These are phyloP conservation scores for Cetraspora pellucida DNA, from an alignment of 192 early-diverging fungal genomes.

Conservation along the genomic window DNA sequence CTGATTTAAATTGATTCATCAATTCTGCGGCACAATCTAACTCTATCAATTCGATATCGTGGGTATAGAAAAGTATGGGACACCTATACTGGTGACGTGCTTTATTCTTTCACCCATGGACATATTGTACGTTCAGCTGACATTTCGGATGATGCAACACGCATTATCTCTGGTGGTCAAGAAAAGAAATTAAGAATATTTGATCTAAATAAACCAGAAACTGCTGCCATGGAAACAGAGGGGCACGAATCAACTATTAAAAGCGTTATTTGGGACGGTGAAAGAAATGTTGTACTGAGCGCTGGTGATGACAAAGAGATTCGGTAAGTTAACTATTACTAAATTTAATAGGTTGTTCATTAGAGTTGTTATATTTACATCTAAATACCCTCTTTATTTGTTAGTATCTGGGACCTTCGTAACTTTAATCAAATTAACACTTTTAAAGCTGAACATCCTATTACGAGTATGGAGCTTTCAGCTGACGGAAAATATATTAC, in stretches of 20 bases:
- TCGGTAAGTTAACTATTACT: conserved; percentile 34
- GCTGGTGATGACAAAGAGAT: conserved; percentile 64
- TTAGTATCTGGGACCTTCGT: conserved; percentile 74
- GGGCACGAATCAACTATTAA: conserved; percentile 63
- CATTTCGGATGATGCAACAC: conserved; percentile 69
- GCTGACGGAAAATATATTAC: conserved; percentile 74
- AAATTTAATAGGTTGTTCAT: neutral
- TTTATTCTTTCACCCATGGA: conserved; percentile 70
- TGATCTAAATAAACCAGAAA: conserved; percentile 64
- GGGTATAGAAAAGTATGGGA: conserved; percentile 77
- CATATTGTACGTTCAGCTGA: conserved; percentile 88
- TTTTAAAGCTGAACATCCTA: conserved; percentile 62
- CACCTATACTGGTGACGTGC: conserved; percentile 73
- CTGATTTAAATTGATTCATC: neutral
- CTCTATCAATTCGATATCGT: neutral
- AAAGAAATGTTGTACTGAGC: conserved; percentile 57
- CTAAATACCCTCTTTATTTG: neutral
- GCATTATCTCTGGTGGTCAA: conserved; percentile 79
- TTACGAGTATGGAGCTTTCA: conserved; percentile 77
- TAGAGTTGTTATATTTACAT: neutral
- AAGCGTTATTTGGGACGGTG: conserved; percentile 64
- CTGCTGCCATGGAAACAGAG: conserved; percentile 48
- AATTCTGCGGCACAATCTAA: neutral
- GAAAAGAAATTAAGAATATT: conserved; percentile 84
- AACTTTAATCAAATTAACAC: conserved; percentile 61